Base-by-base conservation (phyloP, 2,329 filamentous ascomycete species). In the Neodidymelliopsis sp. region DNA sequence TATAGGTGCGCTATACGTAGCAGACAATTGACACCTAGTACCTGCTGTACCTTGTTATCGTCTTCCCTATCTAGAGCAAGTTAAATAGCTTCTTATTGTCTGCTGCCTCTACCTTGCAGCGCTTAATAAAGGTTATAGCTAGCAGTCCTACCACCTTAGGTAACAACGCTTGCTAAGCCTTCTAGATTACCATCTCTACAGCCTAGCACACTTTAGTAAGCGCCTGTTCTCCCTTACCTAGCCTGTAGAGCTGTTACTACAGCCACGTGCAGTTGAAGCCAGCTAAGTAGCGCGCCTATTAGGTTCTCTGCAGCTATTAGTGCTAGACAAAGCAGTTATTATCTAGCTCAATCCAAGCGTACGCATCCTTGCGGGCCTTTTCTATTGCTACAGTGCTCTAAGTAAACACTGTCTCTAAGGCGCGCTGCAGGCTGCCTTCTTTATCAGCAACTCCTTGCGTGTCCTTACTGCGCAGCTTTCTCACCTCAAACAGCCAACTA, bases 71-170 rank as follows among this genome's bases (percentile, higher is more conserved):
- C 28, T 47, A 47, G 27, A 11, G 16, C 16, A 18, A 11, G 13
- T 33, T 28, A 22, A 30, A 39, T 28, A 52, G 45, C 13, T 38
- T 23, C 44, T 57, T 59, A 30, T 49, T 52, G 28, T 56, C 55
- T 44, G 56, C 41, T n/a, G 25, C 29, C 9, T 52, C 40, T 19
- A 49, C 48, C 6, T 41, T 41, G 18, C 10, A 31, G 27, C 15
- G 15, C 44, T 27, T 23, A 43, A 53, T 22, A 55, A 22, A 37
- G 49, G 31, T 2, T 27, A 39, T 22, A 55, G 30, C 22, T 6
- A 20, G 22, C 2, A 27, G 20, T 3, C 30, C 20, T 19, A 20
- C 20, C 13, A 34, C 24, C 15, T 28, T 35, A 19, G 9, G 27
- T 8, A 13, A 34, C 18, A 35, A 43, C 13, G 25, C 20, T 35